These are phyloP conservation scores for Apiospora hydei DNA, from an alignment of 2,329 filamentous ascomycete species.

Conservation along the genomic window DNA sequence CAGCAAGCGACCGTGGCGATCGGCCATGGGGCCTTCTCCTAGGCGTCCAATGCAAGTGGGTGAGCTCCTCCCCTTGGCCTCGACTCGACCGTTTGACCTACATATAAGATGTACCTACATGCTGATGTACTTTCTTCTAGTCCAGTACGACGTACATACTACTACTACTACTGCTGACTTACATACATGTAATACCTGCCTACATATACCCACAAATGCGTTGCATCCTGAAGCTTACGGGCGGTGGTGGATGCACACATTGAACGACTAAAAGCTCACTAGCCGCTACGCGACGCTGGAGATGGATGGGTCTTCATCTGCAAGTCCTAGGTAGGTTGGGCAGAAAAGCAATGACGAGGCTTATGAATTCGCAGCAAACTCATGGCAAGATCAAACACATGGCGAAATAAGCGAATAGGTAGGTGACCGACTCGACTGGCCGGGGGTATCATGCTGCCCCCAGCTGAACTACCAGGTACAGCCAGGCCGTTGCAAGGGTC, in stretches of 20 bases:
- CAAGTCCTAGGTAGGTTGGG: not conserved
- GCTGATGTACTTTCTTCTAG: not conserved
- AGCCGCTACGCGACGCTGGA: not conserved
- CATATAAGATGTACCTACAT: not conserved
- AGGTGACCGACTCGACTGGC: not conserved
- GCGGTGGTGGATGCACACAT: not conserved
- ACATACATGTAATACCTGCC: no score
- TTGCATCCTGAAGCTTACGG: conserved; percentile 5
- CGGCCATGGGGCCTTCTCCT: conserved; percentile 9
- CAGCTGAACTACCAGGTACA: not conserved
- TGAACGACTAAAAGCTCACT: not conserved
- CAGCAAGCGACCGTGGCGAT: conserved; percentile 8
- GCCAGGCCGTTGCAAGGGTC: conserved; percentile 8
- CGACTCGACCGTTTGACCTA: not conserved
- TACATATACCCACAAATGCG: not conserved
- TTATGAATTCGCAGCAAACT: not conserved
- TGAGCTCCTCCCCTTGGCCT: not conserved
- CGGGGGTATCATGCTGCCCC: conserved; percentile 8
- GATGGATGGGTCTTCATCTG: not conserved
- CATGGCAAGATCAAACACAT: conserved; percentile 18
- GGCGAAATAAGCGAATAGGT: conserved; percentile 17
- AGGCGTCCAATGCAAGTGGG: conserved; percentile 16
- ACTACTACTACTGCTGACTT: no score
- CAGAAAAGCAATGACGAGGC: conserved; percentile 6
- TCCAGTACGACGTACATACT: conserved; percentile 4